A percentile compares a stretch with the other conserved stretches of the same genome.
phyloP scores from a whole-genome alignment of 306 rosid species.

The Casuarina glauca region DNA sequence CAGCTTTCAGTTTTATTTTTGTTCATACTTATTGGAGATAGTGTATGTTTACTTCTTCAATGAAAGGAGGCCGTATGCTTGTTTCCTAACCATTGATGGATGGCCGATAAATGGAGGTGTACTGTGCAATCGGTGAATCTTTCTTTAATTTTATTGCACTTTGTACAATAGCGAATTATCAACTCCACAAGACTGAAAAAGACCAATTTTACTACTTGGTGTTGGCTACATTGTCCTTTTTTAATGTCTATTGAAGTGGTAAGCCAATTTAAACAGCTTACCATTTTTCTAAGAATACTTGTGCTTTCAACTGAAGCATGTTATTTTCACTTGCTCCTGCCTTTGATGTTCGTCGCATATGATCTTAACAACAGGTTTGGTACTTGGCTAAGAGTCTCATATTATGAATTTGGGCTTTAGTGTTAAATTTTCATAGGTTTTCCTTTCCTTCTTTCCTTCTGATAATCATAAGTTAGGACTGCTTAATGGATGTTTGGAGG shows the following conservation, averaged over 20 bases:
- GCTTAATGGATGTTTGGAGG: conserved; percentile 4
- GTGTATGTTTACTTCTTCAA: not conserved
- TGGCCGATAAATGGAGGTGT: not conserved
- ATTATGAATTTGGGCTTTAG: not conserved
- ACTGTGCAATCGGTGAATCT: not conserved
- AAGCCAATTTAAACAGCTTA: not conserved
- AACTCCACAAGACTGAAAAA: not conserved
- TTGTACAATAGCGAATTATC: not conserved
- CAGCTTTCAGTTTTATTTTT: not conserved
- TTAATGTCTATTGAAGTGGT: not conserved
- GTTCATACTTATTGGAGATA: not conserved
- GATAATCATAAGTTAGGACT: not conserved
- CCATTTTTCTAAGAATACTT: not conserved
- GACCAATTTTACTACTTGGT: not conserved
- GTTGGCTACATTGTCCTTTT: not conserved
- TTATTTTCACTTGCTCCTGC: not conserved
- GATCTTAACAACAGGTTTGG: not conserved
- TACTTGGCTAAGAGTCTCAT: not conserved
- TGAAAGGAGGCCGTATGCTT: not conserved
- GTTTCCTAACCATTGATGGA: not conserved
- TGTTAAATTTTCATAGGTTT: not conserved
- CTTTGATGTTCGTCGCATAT: not conserved
- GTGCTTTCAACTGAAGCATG: not conserved
- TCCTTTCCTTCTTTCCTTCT: not conserved
- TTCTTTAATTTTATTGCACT: not conserved